A percentile compares a stretch with the other conserved stretches of the same genome.
Conservation (phyloP, 805 yeast species). For the Dipodascopsis uninucleata region DNA sequence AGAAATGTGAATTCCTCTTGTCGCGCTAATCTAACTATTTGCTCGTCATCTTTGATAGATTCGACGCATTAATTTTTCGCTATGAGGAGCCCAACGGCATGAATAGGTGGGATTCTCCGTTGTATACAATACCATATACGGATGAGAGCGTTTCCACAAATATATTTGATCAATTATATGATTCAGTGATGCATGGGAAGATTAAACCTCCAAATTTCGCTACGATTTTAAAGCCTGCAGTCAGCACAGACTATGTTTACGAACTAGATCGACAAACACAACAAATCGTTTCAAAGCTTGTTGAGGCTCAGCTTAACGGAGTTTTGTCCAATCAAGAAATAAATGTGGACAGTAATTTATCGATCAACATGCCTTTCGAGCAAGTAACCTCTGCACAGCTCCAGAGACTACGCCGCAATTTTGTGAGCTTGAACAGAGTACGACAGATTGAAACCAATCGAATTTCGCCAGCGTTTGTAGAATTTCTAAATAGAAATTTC, state of each 20-base stretch:
- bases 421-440: slow-evolving; percentile 74
- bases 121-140: slow-evolving; percentile 63
- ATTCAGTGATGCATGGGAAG: slow-evolving; percentile 46
- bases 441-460: slow-evolving; percentile 67
- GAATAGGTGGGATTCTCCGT: slow-evolving; percentile 91
- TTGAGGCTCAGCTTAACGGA: slow-evolving; percentile 54
- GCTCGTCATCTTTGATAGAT: no score
- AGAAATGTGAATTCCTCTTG: no score
- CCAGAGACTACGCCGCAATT: slow-evolving; percentile 79
- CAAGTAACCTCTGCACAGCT: slow-evolving; percentile 68
- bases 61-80: slow-evolving; percentile 68
- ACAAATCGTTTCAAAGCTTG: slow-evolving; percentile 56
- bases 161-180: slow-evolving; percentile 61
- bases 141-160: slow-evolving; percentile 40
- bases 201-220: slow-evolving; percentile 79
- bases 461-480: slow-evolving; percentile 69
- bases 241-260: slow-evolving; percentile 70
- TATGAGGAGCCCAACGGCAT: slow-evolving; percentile 90
- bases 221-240: slow-evolving; percentile 75
- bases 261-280: slow-evolving; percentile 71
- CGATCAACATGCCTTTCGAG: slow-evolving; percentile 61
- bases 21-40: no score
- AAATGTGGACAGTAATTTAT: slow-evolving; percentile 40
- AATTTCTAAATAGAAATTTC: slow-evolving; percentile 66
- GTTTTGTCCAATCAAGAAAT: slow-evolving; percentile 37